A percentile compares a stretch with the other conserved stretches of the same genome.
These are phyloP conservation scores for Trifolium pratense DNA, from an alignment of 306 rosid species.

Conservation along the genomic window DNA sequence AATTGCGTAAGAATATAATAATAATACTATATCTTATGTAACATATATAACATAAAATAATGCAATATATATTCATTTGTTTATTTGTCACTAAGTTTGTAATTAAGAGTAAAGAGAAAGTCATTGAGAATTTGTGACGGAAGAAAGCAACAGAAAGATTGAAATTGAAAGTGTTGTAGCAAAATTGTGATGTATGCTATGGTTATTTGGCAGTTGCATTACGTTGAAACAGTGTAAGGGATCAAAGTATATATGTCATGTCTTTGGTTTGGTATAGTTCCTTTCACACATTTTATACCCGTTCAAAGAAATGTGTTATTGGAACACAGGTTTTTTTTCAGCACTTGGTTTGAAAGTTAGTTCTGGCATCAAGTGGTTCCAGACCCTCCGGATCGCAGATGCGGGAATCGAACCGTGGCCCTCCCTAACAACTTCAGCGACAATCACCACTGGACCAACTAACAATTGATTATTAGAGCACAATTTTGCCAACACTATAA, in stretches of 20 bases:
- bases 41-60: too few species aligned
- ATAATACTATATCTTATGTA: background rate
- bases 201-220: conserved; percentile 33
- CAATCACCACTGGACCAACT: too few species aligned
- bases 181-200: conserved; percentile 36
- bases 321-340: too few species aligned
- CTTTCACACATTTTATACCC: conserved; percentile 1
- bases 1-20: conserved; percentile 53
- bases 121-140: conserved; percentile 44
- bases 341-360: too few species aligned
- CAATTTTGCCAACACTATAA: too few species aligned
- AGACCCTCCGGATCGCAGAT: too few species aligned
- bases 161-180: conserved; percentile 31
- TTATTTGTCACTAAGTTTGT: conserved; percentile 14
- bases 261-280: background rate
- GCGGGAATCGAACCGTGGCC: too few species aligned
- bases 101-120: conserved; percentile 38
- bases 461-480: too few species aligned
- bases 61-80: conserved; percentile 5
- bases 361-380: too few species aligned
- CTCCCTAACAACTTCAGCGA: too few species aligned
- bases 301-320: too few species aligned
- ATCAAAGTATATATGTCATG: conserved; percentile 30
- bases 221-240: conserved; percentile 44
- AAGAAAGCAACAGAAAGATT: conserved; percentile 22